Evolutionary conservation across 805 yeast genomes (phyloP).

Genomic region (Metschnikowia kofuensis): DNA sequence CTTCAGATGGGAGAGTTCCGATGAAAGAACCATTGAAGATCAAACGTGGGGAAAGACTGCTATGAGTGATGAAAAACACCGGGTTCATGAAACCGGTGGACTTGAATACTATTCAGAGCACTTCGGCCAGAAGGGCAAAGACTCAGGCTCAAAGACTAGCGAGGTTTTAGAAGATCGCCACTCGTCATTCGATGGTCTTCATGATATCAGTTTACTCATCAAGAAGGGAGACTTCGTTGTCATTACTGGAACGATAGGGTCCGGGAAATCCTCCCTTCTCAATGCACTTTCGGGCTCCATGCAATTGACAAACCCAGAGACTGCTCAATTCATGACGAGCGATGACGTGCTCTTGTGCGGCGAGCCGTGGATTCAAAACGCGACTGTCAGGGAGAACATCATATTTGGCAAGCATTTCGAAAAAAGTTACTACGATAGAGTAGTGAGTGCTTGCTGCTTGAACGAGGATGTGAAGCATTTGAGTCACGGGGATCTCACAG

Average conservation of each 20-base stretch:
- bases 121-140: neutral
- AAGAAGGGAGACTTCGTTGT: slow-evolving; percentile 36
- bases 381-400: slow-evolving; percentile 40
- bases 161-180: neutral
- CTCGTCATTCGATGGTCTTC: slow-evolving; percentile 30
- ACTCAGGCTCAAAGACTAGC: neutral
- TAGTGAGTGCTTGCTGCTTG: slow-evolving; percentile 38
- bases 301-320: slow-evolving; percentile 27
- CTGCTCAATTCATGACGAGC: slow-evolving; percentile 25
- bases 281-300: slow-evolving; percentile 40
- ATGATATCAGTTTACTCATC: slow-evolving; percentile 30
- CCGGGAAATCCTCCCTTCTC: slow-evolving; percentile 42
- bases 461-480: slow-evolving; percentile 35
- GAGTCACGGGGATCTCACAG: slow-evolving; percentile 39
- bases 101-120: too few species aligned
- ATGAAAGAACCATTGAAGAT: neutral
- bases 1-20: neutral
- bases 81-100: too few species aligned
- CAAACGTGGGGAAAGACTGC: neutral
- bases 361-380: slow-evolving; percentile 43
- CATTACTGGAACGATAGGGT: slow-evolving; percentile 42
- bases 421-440: slow-evolving; percentile 24
- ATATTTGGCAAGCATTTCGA: slow-evolving; percentile 36
- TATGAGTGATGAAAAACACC: too few species aligned
- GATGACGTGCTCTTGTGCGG: slow-evolving; percentile 35